Evolutionary conservation across 2,329 filamentous ascomycete species (phyloP).

Genomic region (Aspergillus ruber): DNA sequence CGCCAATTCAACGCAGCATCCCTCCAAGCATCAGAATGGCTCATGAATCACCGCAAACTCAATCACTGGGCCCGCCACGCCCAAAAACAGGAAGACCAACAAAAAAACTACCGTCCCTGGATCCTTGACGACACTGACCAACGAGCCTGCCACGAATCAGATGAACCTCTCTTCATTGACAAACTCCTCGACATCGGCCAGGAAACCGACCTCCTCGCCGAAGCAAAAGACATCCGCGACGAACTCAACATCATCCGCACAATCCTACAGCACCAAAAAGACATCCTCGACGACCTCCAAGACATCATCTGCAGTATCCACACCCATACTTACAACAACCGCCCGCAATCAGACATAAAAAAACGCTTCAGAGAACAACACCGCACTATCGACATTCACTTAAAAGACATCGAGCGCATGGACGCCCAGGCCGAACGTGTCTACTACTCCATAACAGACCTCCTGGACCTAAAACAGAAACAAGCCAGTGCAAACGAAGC

Average conservation of each 20-base stretch:
- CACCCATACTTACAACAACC: slow-evolving; percentile 20
- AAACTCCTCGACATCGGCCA: slow-evolving; percentile 48
- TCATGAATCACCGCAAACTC: slow-evolving; percentile 44
- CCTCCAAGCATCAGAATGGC: slow-evolving; percentile 50
- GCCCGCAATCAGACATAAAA: slow-evolving; percentile 44
- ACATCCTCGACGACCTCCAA: slow-evolving; percentile 29
- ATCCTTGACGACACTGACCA: neutral
- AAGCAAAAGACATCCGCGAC: slow-evolving; percentile 62
- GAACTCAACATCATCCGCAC: slow-evolving; percentile 57
- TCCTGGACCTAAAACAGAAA: slow-evolving; percentile 64
- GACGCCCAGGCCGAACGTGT: slow-evolving; percentile 56
- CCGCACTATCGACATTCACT: slow-evolving; percentile 51
- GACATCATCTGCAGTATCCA: slow-evolving; percentile 32
- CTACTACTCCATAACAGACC: slow-evolving; percentile 54
- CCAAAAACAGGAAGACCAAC: neutral
- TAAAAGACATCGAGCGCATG: slow-evolving; percentile 59
- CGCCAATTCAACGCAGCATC: slow-evolving; percentile 55
- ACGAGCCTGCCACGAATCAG: slow-evolving; percentile 23
- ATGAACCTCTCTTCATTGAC: slow-evolving; percentile 42
- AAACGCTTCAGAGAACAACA: slow-evolving; percentile 53
- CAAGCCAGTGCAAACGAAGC: slow-evolving; percentile 63
- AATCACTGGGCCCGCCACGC: slow-evolving; percentile 25
- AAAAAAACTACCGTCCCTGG: slow-evolving; percentile 4
- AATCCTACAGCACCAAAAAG: slow-evolving; percentile 33
- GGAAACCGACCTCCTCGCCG: slow-evolving; percentile 56